Conservation (phyloP, 331 rosid genomes). For the Quercus phellos region DNA sequence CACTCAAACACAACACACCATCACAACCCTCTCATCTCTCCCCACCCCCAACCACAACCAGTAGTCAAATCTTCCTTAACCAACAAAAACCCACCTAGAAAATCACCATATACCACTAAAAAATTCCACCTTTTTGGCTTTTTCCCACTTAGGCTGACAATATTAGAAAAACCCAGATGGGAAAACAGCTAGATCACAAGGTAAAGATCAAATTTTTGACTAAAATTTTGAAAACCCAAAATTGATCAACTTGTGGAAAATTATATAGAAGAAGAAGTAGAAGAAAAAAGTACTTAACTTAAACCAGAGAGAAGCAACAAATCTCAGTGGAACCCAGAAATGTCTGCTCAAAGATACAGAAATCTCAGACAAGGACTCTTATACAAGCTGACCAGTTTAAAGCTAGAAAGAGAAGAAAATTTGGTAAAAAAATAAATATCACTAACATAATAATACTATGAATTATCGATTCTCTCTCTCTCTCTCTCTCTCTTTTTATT, state of each 20-base stretch:
- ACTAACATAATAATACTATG: not conserved
- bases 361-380: constrained; percentile 57
- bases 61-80: constrained; percentile 21
- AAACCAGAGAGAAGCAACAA: constrained; percentile 18
- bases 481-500: not conserved
- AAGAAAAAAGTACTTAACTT: constrained; percentile 3
- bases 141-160: constrained; percentile 20
- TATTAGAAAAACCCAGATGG: constrained; percentile 23
- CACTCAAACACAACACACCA: constrained; percentile 46
- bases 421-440: constrained; percentile 10
- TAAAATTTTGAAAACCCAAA: constrained; percentile 25
- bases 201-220: constrained; percentile 34
- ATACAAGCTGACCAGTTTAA: constrained; percentile 56
- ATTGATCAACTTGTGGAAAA: constrained; percentile 26
- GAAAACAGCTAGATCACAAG: constrained; percentile 41
- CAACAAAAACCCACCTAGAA: constrained; percentile 18
- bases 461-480: constrained; percentile 27
- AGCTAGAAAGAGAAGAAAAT: constrained; percentile 30
- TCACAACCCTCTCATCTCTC: constrained; percentile 34
- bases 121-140: constrained; percentile 34
- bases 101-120: constrained; percentile 12
- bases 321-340: constrained; percentile 45
- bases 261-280: not conserved
- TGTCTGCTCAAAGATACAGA: constrained; percentile 52
- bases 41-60: constrained; percentile 21